Conservation (phyloP, 208 protist species). For the Crithidia fasciculata region DNA sequence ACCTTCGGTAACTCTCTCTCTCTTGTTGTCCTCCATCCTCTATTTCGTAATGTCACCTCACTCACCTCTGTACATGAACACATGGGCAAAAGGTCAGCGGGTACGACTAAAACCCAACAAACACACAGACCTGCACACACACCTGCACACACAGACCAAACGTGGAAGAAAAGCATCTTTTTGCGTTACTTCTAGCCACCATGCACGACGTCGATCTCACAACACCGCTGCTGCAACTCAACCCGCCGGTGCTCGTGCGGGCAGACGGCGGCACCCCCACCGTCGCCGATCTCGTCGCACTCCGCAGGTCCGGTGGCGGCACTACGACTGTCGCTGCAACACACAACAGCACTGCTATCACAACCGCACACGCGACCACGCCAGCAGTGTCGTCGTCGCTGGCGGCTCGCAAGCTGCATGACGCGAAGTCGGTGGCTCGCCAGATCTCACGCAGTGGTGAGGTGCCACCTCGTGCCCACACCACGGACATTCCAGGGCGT, state of each 20-base stretch:
- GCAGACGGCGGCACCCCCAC: conserved; percentile 11
- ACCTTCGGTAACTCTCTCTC: background rate
- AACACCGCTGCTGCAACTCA: conserved; percentile 29
- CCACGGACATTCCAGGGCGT: conserved; percentile 2
- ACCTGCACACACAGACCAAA: too few relatives aligned
- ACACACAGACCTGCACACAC: too few relatives aligned
- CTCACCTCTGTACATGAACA: too few relatives aligned
- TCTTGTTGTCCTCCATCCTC: too few relatives aligned
- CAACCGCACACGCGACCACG: background rate
- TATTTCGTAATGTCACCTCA: too few relatives aligned
- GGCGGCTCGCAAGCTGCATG: conserved; percentile 30
- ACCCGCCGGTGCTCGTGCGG: conserved; percentile 36
- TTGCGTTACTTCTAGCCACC: background rate
- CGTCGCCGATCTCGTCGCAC: conserved; percentile 13
- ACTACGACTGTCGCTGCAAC: background rate
- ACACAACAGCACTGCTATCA: background rate
- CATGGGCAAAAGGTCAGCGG: too few relatives aligned
- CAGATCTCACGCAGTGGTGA: conserved; percentile 19
- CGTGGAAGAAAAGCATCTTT: too few relatives aligned
- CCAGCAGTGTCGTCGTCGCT: conserved; percentile 1
- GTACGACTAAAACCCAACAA: too few relatives aligned
- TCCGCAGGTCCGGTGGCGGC: conserved; percentile 8
- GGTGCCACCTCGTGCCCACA: conserved; percentile 8
- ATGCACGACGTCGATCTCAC: conserved; percentile 13
- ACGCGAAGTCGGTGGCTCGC: conserved; percentile 30